Conservation (phyloP, 257 asterid genomes). For the Capsicum baccatum region DNA sequence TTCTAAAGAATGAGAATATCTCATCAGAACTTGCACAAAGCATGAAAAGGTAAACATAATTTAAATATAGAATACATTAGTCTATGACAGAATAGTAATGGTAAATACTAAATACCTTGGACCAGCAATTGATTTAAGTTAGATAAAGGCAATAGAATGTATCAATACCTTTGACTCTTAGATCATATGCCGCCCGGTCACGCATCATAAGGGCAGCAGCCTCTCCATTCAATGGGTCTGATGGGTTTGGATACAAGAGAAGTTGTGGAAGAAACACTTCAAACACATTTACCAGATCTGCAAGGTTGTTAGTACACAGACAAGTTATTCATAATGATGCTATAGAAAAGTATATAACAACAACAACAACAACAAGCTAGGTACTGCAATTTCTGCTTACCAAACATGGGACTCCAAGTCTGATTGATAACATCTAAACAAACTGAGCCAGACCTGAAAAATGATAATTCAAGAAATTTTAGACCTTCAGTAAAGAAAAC, state of each 20-base stretch:
- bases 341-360: neutral
- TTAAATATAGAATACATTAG: neutral
- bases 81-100: neutral
- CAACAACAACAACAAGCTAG: too few relatives aligned
- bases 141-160: slow-evolving; percentile 9
- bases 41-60: neutral
- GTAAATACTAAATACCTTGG: slow-evolving; percentile 8
- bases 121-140: neutral
- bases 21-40: slow-evolving; percentile 13
- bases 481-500: neutral
- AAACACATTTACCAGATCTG: slow-evolving; percentile 94
- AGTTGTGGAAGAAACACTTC: slow-evolving; percentile 97
- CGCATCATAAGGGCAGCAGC: slow-evolving; percentile 98
- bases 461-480: slow-evolving; percentile 24
- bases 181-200: slow-evolving; percentile 80
- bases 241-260: slow-evolving; percentile 91
- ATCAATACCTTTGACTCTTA: slow-evolving; percentile 77
- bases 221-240: slow-evolving; percentile 96
- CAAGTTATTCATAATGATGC: neutral
- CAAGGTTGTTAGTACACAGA: slow-evolving; percentile 3
- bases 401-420: slow-evolving; percentile 99
- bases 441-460: slow-evolving; percentile 94
- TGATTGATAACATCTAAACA: slow-evolving; percentile 96
- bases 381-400: slow-evolving; percentile 45
- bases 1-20: neutral